Evolutionary conservation across 352 stramenopile genomes (phyloP).

Genomic region (Thalassiosira hispida): DNA sequence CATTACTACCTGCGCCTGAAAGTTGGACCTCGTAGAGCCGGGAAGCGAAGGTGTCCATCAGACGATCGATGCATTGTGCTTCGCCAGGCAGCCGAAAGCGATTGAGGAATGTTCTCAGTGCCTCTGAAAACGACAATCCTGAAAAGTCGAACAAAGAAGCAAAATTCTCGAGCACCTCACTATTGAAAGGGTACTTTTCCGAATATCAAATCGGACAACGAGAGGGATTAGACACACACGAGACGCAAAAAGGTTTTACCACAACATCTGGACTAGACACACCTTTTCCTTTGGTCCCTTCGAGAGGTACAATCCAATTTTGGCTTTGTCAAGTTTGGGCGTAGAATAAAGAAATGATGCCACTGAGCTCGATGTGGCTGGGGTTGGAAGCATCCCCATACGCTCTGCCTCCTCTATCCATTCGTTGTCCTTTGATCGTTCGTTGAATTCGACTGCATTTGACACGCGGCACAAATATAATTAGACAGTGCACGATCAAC

Average conservation of each 20-base stretch:
- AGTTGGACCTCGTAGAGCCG: constrained; percentile 87
- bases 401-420: constrained; percentile 76
- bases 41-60: constrained; percentile 96
- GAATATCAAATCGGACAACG: too few relatives aligned
- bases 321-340: constrained; percentile 91
- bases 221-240: too few relatives aligned
- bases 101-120: constrained; percentile 92
- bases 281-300: constrained; percentile 92
- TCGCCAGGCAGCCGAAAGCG: constrained; percentile 97
- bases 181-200: constrained; percentile 98
- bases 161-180: constrained; percentile 86
- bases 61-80: constrained; percentile 97
- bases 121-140: constrained; percentile 88
- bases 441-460: constrained; percentile 94
- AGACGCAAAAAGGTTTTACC: too few relatives aligned
- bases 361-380: constrained; percentile 72
- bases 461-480: constrained; percentile 91
- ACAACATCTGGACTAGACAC: too few relatives aligned
- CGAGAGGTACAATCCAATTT: constrained; percentile 96
- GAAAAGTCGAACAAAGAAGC: constrained; percentile 93
- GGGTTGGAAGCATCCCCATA: constrained; percentile 52
- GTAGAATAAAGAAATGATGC: constrained; percentile 94
- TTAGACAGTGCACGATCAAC: neutral
- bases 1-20: neutral
- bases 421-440: constrained; percentile 86